Base-by-base conservation (phyloP, 2,329 filamentous ascomycete species). In the Phyllosticta capitalensis region DNA sequence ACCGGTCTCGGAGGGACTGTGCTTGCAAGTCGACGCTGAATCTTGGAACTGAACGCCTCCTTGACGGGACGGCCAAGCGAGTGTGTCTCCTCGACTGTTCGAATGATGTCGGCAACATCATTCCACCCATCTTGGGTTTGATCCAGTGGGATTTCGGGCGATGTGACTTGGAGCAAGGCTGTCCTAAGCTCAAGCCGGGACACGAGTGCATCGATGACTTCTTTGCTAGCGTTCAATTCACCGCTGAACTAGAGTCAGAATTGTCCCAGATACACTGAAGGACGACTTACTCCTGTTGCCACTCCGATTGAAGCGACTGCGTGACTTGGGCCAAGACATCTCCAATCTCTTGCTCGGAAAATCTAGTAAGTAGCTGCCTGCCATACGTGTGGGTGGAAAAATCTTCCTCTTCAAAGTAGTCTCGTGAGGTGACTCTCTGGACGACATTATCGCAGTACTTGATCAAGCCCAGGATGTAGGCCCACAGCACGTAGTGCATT, bases 381-480 rank as follows among this genome's bases (percentile, higher is more conserved):
- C 91, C 88, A 70, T 94, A 97, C 0, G 92, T 88, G 71, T 95
- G 91, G 6, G 90, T 92, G 20, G 95, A 90, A 69, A 99, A 96
- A 68, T 99, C 94, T 73, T 99, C 94, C 74, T 99, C 94, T 86
- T 99, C 94, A 67, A 92, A 97, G 69, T 87, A 96, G 65, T 95
- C 87, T 70, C 96, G 89, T n/a, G 81, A 80, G 58, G 84, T 86
- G 63, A 97, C 87, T 52, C 85, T 83, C 55, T 86, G 79, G 63
- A 94, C 89, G 12, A 95, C 89, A 65, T 85, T 84, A 63, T 85
- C 84, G 69, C 91, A 96, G 21, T 85, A 84, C 71, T 96, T 96
- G 61, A 96, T 78, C 60, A 96, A 74, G 0, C 85, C 89, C 4
- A 96, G 73, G 67, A 92, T 96, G 70, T 96, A 99, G 0, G 91